Percentiles rank a stretch among this genome's conserved stretches.
These are phyloP conservation scores for Saccharomycopsis fermentans DNA, from an alignment of 805 yeast species.

Conservation along the genomic window DNA sequence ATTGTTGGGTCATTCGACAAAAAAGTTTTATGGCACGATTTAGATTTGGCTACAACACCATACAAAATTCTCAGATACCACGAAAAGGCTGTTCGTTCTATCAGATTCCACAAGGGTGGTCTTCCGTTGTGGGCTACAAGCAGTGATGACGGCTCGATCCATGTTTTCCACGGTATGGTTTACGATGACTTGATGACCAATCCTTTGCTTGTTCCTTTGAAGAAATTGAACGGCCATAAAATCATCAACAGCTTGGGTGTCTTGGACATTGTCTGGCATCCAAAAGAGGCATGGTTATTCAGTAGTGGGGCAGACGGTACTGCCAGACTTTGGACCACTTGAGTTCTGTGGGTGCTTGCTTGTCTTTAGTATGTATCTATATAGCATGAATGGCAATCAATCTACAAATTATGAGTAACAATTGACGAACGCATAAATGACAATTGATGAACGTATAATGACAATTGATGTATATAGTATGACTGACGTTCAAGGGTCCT, in stretches of 20 bases:
- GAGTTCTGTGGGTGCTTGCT: no score
- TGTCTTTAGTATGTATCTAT: no score
- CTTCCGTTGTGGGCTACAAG: conserved; percentile 91
- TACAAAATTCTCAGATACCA: conserved; percentile 94
- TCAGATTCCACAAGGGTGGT: conserved; percentile 73
- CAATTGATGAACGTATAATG: no score
- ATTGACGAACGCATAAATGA: no score
- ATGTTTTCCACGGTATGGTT: conserved; percentile 93
- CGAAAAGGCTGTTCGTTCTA: conserved; percentile 85
- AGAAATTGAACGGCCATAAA: conserved; percentile 86
- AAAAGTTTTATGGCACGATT: conserved; percentile 94
- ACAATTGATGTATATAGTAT: no score
- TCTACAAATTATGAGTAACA: no score
- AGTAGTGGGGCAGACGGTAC: conserved; percentile 96
- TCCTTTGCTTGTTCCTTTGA: conserved; percentile 91
- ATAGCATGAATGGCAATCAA: no score
- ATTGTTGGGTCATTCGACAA: conserved; percentile 89
- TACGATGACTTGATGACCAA: conserved; percentile 93
- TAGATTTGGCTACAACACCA: conserved; percentile 81
- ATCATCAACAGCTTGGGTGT: conserved; percentile 76
- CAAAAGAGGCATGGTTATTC: conserved; percentile 95
- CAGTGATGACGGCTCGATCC: conserved; percentile 87
- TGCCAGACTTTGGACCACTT: conserved; percentile 94
- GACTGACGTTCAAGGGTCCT: no score
- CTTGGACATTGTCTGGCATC: conserved; percentile 87